phyloP scores from a whole-genome alignment of 2,329 filamentous ascomycete genomes.

The Fusarium floridanum region DNA sequence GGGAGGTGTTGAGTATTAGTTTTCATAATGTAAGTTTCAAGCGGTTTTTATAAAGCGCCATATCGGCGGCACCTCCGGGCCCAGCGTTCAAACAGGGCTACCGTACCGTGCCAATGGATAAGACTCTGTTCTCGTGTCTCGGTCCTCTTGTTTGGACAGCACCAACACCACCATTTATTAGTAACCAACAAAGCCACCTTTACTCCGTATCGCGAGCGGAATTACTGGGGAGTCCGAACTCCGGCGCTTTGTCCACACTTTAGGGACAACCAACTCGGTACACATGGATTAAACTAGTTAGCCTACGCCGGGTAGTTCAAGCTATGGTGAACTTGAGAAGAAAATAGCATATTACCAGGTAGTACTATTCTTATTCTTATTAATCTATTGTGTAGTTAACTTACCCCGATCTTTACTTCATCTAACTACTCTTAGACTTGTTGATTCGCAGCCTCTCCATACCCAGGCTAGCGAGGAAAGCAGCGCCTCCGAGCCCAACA shows the following conservation, averaged over 20 bases:
- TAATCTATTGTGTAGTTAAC: neutral
- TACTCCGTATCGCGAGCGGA: neutral
- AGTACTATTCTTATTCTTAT: neutral
- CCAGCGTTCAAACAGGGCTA: neutral
- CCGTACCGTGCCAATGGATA: neutral
- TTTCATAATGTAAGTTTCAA: neutral
- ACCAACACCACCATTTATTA: neutral
- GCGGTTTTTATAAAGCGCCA: neutral
- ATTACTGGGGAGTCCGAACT: neutral
- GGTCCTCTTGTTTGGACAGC: neutral
- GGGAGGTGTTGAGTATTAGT: neutral
- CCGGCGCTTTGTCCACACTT: neutral
- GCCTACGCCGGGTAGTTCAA: too few species aligned
- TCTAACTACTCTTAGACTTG: slow-evolving; percentile 14
- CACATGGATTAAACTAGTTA: neutral
- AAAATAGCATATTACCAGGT: neutral
- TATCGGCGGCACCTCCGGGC: neutral
- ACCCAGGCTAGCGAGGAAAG: slow-evolving; percentile 34
- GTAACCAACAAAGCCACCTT: neutral
- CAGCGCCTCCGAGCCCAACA: slow-evolving; percentile 28
- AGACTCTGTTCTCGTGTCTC: neutral
- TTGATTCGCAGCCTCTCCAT: slow-evolving; percentile 35
- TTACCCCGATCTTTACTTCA: neutral
- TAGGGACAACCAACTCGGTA: neutral
- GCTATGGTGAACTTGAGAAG: neutral